Base-by-base conservation (phyloP, 495 filamentous ascomycete genomes). In the Hypoxylon crocopeplum region DNA sequence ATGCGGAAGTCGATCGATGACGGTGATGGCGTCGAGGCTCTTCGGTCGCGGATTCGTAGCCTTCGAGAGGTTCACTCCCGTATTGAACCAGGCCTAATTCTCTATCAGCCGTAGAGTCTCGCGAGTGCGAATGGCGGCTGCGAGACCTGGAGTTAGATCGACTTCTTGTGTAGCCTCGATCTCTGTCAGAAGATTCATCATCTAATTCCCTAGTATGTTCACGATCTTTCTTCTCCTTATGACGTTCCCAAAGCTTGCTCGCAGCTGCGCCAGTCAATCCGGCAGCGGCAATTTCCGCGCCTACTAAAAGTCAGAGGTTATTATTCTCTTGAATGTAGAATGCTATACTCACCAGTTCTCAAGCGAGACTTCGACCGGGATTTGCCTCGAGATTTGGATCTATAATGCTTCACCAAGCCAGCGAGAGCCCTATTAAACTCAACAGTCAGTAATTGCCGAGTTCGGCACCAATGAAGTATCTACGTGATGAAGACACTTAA, bases 161-260 rank as follows among this genome's bases (percentile, higher is more conserved):
- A 45, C 75, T 68, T 55, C 71, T 73, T 40, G 78, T 79, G 48
- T 72, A 77, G 72, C 71, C 78, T 70, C 65, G 78, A 73, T 74
- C 60, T 54, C 48, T 66, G 20, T 68, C 65, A 16, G 68, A 58
- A 56, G 68, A 61, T 29, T 68, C 65, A n/a, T 70, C 61, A 56
- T 70, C 65, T 46, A 59, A 68, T 20, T 51, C 54, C 45, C 20
- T 64, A 1, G 56, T 15, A 56, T 78, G 76, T 52, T 82, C 78
- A 46, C 82, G 81, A 55, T 89, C 84, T 64, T 88, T 84, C 58
- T 82, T 85, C 16, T 82, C 84, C 71, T 90, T 87, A 21, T 84
- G 80, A 56, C 81, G 87, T 74, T 97, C 91, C 68, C 92, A 96
- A 11, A 96, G 68, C 33, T 90, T 91, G 62, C 89, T 87, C 44